These are phyloP conservation scores for Solanum hybrid DNA, from an alignment of 305 asterid species.

Conservation along the genomic window DNA sequence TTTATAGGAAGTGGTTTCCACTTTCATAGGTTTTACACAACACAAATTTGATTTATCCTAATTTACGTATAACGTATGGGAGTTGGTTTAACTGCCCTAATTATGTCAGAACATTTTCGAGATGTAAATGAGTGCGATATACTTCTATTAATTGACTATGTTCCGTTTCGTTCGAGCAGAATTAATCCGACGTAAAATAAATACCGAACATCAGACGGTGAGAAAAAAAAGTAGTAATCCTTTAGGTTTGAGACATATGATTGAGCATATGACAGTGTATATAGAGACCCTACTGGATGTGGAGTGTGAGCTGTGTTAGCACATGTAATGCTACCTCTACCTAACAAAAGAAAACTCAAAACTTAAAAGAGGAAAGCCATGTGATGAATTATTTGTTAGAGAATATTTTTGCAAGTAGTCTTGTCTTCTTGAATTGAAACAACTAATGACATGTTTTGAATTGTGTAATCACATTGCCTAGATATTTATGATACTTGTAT, in stretches of 20 bases:
- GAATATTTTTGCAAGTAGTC: not conserved
- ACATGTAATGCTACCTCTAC: not conserved
- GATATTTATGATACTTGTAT: not conserved
- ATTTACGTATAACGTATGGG: not conserved
- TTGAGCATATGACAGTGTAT: not conserved
- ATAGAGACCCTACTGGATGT: conserved; percentile 2
- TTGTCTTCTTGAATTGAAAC: not conserved
- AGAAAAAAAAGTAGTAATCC: not conserved
- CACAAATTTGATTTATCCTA: not conserved
- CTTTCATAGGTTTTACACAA: not conserved
- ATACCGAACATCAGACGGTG: not conserved
- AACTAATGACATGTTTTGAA: not conserved
- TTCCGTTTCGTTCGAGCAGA: not conserved
- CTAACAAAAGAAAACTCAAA: not conserved
- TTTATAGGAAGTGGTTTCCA: not conserved
- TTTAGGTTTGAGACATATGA: not conserved
- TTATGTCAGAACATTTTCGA: not conserved
- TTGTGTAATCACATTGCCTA: not conserved
- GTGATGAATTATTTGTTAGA: not conserved
- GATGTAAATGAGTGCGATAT: not conserved
- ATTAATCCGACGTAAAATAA: not conserved
- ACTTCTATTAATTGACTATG: not conserved
- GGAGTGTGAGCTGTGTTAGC: conserved; percentile 12
- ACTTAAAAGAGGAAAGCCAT: not conserved
- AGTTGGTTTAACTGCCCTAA: not conserved